phyloP scores from a whole-genome alignment of 2,329 filamentous ascomycete genomes.

The Fusarium armeniacum region DNA sequence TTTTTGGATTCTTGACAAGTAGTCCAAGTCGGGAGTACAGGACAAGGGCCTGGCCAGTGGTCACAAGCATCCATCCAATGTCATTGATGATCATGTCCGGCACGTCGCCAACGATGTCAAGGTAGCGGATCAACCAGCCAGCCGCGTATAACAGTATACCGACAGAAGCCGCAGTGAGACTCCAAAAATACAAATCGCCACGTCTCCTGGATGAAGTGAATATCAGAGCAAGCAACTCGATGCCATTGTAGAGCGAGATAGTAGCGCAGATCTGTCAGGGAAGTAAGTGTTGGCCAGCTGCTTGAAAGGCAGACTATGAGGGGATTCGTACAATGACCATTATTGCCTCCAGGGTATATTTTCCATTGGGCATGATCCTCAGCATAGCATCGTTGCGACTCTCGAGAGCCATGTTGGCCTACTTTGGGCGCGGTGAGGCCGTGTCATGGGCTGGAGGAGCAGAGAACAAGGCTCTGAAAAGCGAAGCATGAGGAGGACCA shows the following conservation, averaged over 20 bases:
- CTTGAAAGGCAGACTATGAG: neutral
- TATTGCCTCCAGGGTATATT: conserved; percentile 34
- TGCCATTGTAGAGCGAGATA: conserved; percentile 36
- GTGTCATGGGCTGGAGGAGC: conserved; percentile 24
- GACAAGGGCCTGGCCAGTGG: conserved; percentile 40
- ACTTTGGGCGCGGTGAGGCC: conserved; percentile 3
- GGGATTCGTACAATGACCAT: conserved; percentile 38
- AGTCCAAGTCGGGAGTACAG: conserved; percentile 40
- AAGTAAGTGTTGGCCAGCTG: conserved; percentile 5
- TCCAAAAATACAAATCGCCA: conserved; percentile 39
- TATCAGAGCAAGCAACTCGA: conserved; percentile 37
- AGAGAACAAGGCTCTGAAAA: neutral
- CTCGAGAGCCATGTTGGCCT: conserved; percentile 31
- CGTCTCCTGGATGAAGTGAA: conserved; percentile 36
- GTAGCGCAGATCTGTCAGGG: conserved; percentile 27
- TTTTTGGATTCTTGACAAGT: conserved; percentile 15
- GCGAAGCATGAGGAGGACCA: conserved; percentile 5
- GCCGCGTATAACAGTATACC: conserved; percentile 33
- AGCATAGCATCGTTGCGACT: conserved; percentile 21
- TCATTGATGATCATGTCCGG: conserved; percentile 25
- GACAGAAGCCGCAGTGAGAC: conserved; percentile 27
- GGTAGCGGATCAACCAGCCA: conserved; percentile 35
- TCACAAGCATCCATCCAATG: conserved; percentile 39
- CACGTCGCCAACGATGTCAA: conserved; percentile 25
- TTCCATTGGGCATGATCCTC: conserved; percentile 10